Percentiles rank a stretch among this genome's conserved stretches.
Conservation (phyloP, 148 eudicot genomes). For the Rhododendron ovatum region DNA sequence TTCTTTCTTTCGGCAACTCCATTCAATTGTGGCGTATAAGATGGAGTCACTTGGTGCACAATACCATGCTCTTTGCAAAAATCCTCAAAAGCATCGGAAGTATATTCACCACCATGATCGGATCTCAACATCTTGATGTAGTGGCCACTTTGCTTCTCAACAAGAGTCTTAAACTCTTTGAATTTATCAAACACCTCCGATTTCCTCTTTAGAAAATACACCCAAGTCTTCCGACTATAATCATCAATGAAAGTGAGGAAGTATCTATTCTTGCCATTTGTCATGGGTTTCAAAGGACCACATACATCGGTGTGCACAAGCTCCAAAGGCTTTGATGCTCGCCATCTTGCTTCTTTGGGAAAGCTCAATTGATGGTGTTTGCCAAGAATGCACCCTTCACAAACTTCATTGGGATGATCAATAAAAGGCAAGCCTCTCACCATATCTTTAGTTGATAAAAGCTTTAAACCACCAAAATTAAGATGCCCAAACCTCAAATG, state of each 20-base stretch:
- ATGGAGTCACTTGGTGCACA: too few species aligned
- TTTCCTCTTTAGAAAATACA: neutral
- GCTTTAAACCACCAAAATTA: too few species aligned
- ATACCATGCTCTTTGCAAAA: too few species aligned
- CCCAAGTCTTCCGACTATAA: neutral
- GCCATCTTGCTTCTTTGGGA: neutral
- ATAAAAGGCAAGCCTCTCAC: neutral
- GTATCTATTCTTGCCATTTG: neutral
- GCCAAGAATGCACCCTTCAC: neutral
- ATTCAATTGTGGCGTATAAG: too few species aligned
- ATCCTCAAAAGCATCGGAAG: too few species aligned
- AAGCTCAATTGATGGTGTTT: neutral
- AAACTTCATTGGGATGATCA: neutral
- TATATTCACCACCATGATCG: too few species aligned
- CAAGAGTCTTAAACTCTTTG: too few species aligned
- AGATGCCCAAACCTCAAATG: too few species aligned
- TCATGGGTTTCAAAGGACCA: neutral
- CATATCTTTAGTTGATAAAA: neutral
- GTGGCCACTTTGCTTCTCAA: too few species aligned
- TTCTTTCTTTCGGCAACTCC: too few species aligned
- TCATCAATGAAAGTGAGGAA: neutral
- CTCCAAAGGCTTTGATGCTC: neutral
- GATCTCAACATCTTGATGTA: too few species aligned
- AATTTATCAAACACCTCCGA: neutral
- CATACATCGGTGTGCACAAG: neutral